phyloP scores from a whole-genome alignment of 441 rosid species.

The Gossypium lobatum region DNA sequence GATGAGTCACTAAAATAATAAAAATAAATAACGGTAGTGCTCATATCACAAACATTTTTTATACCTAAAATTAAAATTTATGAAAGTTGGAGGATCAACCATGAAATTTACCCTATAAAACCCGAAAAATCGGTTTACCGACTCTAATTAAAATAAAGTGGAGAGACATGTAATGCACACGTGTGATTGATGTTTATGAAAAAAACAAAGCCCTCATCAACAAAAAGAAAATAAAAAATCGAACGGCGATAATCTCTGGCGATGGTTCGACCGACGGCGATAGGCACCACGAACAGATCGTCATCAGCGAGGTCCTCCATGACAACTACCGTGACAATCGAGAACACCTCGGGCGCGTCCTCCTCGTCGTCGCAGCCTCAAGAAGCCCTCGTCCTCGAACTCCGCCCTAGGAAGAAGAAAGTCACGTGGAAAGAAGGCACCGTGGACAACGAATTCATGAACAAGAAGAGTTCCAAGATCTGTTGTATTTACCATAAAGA shows the following conservation, averaged over 20 bases:
- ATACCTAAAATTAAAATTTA: too few relatives aligned
- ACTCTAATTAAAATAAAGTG: too few relatives aligned
- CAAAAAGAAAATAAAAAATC: background rate
- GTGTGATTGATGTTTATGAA: too few relatives aligned
- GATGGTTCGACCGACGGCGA: conserved; percentile 22
- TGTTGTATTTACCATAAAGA: conserved; percentile 94
- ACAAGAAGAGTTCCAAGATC: conserved; percentile 90
- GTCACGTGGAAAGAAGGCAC: conserved; percentile 92
- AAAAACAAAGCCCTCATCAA: too few relatives aligned
- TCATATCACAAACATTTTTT: too few relatives aligned
- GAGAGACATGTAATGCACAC: too few relatives aligned
- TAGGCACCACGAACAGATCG: conserved; percentile 32
- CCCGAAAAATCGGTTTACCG: too few relatives aligned
- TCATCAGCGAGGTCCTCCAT: conserved; percentile 15
- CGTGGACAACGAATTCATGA: conserved; percentile 90
- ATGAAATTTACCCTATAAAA: too few relatives aligned
- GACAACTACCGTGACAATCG: conserved; percentile 52
- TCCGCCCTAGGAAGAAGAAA: conserved; percentile 75
- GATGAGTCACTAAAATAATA: too few relatives aligned
- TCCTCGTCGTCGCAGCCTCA: conserved; percentile 35
- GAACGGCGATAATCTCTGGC: background rate
- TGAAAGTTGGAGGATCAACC: too few relatives aligned
- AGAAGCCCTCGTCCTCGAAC: conserved; percentile 50
- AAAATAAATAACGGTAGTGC: too few relatives aligned
- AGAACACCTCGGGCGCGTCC: conserved; percentile 26